Conservation (phyloP, 2,329 filamentous ascomycete species). For the Penicillium freii region DNA sequence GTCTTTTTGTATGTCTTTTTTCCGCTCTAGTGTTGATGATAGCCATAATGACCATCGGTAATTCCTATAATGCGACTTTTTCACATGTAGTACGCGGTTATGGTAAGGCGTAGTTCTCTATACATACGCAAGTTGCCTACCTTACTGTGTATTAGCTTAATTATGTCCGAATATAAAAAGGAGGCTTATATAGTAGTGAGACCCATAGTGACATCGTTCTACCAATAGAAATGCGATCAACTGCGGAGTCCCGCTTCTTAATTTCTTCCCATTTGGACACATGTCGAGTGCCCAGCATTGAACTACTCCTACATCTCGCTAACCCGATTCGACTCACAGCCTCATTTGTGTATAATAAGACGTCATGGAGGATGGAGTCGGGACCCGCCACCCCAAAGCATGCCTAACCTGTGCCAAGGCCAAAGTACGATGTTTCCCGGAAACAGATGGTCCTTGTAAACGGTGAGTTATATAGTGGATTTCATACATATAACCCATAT, state of each 20-base stretch:
- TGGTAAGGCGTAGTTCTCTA: too few relatives aligned
- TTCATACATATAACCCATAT: background rate
- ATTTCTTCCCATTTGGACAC: background rate
- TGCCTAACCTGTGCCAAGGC: slow-evolving; percentile 24
- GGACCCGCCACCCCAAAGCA: slow-evolving; percentile 18
- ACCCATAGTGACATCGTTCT: background rate
- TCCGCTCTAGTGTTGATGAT: too few relatives aligned
- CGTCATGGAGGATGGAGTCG: slow-evolving; percentile 11
- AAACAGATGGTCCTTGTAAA: slow-evolving; percentile 16
- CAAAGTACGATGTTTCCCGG: slow-evolving; percentile 21
- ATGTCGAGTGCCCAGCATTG: background rate
- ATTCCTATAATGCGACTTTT: too few relatives aligned
- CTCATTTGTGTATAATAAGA: background rate
- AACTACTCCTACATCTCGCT: background rate
- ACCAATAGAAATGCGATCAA: background rate
- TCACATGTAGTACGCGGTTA: too few relatives aligned
- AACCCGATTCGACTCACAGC: background rate
- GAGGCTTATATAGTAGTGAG: background rate
- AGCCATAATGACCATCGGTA: too few relatives aligned
- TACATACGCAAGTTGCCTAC: too few relatives aligned
- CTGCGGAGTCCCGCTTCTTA: background rate
- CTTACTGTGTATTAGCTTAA: background rate
- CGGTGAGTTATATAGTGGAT: slow-evolving; percentile 8
- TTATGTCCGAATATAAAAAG: background rate
- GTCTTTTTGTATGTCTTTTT: too few relatives aligned